Conservation (phyloP, 805 yeast genomes). For the Spathaspora sp. region DNA sequence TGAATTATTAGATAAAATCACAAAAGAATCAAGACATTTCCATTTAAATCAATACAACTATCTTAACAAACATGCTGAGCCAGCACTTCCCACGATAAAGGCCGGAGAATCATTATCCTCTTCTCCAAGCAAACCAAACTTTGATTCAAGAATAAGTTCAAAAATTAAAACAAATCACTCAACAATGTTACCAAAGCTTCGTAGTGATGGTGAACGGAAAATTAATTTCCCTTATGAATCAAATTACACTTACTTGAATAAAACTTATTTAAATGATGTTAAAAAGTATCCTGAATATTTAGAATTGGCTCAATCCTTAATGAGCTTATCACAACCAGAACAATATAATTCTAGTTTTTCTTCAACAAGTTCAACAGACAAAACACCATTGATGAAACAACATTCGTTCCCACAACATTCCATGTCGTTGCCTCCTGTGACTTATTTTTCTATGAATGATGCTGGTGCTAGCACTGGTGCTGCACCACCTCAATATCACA, state of each 20-base stretch:
- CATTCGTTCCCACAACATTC: background rate
- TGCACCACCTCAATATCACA: background rate
- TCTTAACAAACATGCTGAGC: conserved; percentile 17
- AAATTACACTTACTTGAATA: conserved; percentile 47
- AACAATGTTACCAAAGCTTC: conserved; percentile 12
- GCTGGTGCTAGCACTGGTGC: background rate
- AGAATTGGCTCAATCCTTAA: conserved; percentile 42
- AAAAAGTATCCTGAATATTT: conserved; percentile 46
- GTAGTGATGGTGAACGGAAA: conserved; percentile 24
- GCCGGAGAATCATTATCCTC: background rate
- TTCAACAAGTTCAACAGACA: conserved; percentile 9
- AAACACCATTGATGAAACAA: background rate
- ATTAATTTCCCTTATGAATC: conserved; percentile 52
- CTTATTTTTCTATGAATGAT: background rate
- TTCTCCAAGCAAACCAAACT: conserved; percentile 25
- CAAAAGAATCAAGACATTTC: conserved; percentile 21
- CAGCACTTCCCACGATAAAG: conserved; percentile 3
- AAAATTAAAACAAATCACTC: conserved; percentile 9
- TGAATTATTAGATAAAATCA: conserved; percentile 35
- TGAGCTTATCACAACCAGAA: conserved; percentile 26
- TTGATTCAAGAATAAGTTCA: conserved; percentile 34
- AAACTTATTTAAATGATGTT: conserved; percentile 48
- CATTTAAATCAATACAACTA: conserved; percentile 27
- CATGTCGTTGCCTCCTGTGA: background rate
- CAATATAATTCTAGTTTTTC: conserved; percentile 10